Percentiles rank a stretch among this genome's conserved stretches.
These are phyloP conservation scores for Colletotrichum sublineola DNA, from an alignment of 2,329 filamentous ascomycete species.

Conservation along the genomic window DNA sequence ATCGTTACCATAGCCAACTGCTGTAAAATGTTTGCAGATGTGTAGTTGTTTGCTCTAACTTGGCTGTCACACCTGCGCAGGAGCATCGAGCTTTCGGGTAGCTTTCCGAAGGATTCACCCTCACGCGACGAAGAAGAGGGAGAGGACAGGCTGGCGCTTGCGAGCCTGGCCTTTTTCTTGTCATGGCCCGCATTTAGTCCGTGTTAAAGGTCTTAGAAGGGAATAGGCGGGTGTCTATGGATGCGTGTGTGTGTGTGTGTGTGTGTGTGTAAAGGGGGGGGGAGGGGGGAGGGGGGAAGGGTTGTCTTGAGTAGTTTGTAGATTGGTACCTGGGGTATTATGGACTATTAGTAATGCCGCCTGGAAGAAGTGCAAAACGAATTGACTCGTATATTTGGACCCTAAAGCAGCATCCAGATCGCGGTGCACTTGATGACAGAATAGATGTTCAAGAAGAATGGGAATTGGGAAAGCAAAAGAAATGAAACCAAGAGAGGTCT, in stretches of 20 bases:
- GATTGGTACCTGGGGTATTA: neutral
- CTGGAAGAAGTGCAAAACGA: neutral
- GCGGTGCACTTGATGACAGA: neutral
- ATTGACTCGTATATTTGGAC: neutral
- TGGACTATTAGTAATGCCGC: neutral
- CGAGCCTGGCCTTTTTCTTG: neutral
- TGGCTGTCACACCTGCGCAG: neutral
- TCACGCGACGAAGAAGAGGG: neutral
- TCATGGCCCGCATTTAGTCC: neutral
- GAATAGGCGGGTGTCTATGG: neutral
- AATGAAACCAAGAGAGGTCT: neutral
- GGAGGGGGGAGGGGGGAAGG: neutral
- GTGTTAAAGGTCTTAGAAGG: neutral
- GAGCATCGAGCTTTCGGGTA: conserved; percentile 10
- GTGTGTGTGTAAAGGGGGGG: neutral
- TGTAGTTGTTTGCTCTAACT: neutral
- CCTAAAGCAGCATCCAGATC: neutral
- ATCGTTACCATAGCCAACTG: neutral
- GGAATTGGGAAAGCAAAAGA: neutral
- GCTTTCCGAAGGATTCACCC: conserved; percentile 15
- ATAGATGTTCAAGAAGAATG: neutral
- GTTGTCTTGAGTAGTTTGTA: neutral
- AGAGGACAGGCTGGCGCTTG: neutral
- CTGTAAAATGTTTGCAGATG: neutral
- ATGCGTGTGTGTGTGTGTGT: neutral